Evolutionary conservation across 2,329 filamentous ascomycete genomes (phyloP), one percentile per base, ranked within the genome.

Genomic region (Aschersonia sp.): DNA sequence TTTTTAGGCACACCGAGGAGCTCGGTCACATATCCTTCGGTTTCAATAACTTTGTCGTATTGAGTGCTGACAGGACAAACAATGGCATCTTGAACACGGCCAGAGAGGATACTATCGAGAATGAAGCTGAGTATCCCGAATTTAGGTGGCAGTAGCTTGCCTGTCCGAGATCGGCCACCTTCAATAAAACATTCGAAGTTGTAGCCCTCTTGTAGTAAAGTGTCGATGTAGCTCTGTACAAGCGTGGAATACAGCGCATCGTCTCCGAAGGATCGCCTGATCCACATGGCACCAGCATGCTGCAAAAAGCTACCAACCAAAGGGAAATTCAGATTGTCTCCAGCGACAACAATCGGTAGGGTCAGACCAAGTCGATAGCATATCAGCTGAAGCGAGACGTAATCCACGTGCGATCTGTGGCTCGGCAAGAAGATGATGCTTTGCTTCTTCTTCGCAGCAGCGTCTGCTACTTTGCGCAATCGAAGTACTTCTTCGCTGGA

Each of bases 181-280:
- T 98, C 92, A 50, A 98, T 94, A 57, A 98, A 98, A 63, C 92
- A 98, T 63, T 96, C 90, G 45, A 98, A 79, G 61, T 98, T 97
- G 65, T 83, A 95, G 0, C 92, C 92, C 53, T 87, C 82, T 58
- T 92, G 86, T 3, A 98, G 71, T 42, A 98, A 63, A 0, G 87
- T 94, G 62, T 98, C 92, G 56, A 98, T 88, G 59, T 98, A 98
- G 6, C 88, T 79, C 63, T 98, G 92, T 6, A 98, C 90, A n/a
- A 97, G 72, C 0, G 89, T 90, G 5, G 81, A 79, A 62, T 98
- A 98, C 1, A 98, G 68, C 37, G 85, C 78, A 61, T 98, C 92
- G 52, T 95, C 86, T 42, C 88, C 89, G 64, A 98, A 98, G 46
- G 85, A 85, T 44, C 92, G 73, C 45, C 92, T 78, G 59, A 98